These are phyloP conservation scores for Coemansia sp. DNA, from an alignment of 192 early-diverging fungal species.

Conservation along the genomic window DNA sequence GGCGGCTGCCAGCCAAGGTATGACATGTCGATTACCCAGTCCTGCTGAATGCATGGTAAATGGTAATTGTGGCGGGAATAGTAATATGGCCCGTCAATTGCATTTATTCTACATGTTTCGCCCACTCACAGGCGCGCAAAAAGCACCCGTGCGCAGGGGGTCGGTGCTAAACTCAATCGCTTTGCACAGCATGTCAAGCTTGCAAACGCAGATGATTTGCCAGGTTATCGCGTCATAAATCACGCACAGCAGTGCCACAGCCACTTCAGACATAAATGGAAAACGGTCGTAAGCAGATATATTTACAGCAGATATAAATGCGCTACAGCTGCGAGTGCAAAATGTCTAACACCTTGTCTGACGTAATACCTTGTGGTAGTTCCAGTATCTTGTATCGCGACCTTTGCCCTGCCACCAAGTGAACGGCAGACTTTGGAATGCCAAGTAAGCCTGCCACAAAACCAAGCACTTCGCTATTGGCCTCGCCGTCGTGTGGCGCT, in stretches of 20 bases:
- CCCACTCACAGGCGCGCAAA: neutral
- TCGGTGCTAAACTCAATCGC: no score
- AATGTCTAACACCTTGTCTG: neutral
- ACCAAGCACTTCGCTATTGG: slow-evolving; percentile 25
- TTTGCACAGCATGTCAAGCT: no score
- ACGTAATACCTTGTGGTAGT: neutral
- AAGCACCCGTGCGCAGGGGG: no score
- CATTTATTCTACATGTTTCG: neutral
- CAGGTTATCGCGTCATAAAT: no score
- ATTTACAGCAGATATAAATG: neutral
- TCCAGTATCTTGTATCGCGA: slow-evolving; percentile 16
- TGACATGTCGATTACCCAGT: neutral
- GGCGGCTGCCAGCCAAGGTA: neutral
- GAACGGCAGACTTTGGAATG: slow-evolving; percentile 9
- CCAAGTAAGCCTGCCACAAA: slow-evolving; percentile 26
- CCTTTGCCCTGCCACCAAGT: slow-evolving; percentile 12
- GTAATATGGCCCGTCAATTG: neutral
- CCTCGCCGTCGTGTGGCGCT: slow-evolving; percentile 30
- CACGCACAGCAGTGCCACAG: no score
- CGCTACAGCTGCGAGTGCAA: slow-evolving; percentile 5
- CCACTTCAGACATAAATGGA: no score
- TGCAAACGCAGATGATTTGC: neutral
- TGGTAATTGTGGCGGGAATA: slow-evolving; percentile 6
- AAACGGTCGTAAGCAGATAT: no score
- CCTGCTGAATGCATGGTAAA: slow-evolving; percentile 10